Evolutionary conservation across 805 yeast species (phyloP).

Genomic region (Kurtzmaniella fragi): DNA sequence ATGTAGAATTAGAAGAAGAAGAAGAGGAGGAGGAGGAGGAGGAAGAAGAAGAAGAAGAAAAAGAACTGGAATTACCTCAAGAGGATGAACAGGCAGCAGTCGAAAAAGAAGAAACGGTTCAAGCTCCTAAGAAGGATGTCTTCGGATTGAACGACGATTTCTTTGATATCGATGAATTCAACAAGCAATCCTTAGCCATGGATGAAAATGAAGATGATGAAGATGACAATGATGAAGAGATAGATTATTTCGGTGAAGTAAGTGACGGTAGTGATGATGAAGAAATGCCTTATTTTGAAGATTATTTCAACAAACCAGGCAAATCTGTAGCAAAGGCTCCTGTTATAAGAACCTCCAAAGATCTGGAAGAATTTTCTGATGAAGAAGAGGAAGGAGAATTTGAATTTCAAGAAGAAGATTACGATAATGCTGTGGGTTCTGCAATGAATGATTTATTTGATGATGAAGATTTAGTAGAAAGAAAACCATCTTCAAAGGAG

Average conservation of each 20-base stretch:
- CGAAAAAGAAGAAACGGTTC: conserved; percentile 16
- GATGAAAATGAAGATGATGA: conserved; percentile 29
- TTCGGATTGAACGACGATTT: conserved; percentile 78
- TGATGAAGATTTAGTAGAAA: conserved; percentile 31
- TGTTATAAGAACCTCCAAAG: conserved; percentile 7
- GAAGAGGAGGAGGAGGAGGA: conserved; percentile 19
- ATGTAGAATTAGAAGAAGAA: conserved; percentile 12
- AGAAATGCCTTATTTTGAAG: conserved; percentile 58
- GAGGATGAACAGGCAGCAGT: conserved; percentile 19
- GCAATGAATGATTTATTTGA: conserved; percentile 63
- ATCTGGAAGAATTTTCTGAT: conserved; percentile 29
- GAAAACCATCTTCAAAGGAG: conserved; percentile 14
- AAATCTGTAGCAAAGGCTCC: conserved; percentile 5
- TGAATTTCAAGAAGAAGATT: conserved; percentile 53
- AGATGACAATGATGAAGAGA: conserved; percentile 35
- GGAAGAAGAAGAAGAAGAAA: conserved; percentile 27
- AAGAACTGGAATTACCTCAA: conserved; percentile 25
- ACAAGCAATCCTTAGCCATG: conserved; percentile 62
- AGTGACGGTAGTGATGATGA: conserved; percentile 36
- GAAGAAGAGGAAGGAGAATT: conserved; percentile 26
- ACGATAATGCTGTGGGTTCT: conserved; percentile 53
- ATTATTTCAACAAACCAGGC: conserved; percentile 54
- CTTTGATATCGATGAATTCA: conserved; percentile 81
- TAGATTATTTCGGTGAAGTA: conserved; percentile 36
- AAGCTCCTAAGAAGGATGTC: conserved; percentile 37